Evolutionary conservation across 2,329 filamentous ascomycete species (phyloP).

Genomic region (Microdochium paspali): DNA sequence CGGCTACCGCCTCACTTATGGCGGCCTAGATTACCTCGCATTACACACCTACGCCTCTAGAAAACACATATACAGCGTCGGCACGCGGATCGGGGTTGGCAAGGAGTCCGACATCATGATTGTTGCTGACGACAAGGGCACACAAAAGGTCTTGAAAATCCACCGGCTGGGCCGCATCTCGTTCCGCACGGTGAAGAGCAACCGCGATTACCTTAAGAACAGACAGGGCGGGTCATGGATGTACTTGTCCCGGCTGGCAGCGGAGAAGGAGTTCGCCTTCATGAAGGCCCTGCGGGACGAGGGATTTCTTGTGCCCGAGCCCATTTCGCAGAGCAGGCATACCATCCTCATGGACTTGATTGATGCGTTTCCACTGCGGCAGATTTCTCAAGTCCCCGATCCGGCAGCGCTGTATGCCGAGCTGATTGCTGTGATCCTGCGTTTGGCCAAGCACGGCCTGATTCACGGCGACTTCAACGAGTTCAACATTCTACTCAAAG

Average conservation of each 20-base stretch:
- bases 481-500: slow-evolving; percentile 94
- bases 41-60: slow-evolving; percentile 79
- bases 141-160: slow-evolving; percentile 84
- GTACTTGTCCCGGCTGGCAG: slow-evolving; percentile 90
- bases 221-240: slow-evolving; percentile 76
- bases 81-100: slow-evolving; percentile 88
- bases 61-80: slow-evolving; percentile 80
- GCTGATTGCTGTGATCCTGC: slow-evolving; percentile 76
- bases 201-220: slow-evolving; percentile 89
- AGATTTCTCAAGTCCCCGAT: slow-evolving; percentile 76
- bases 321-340: slow-evolving; percentile 82
- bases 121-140: slow-evolving; percentile 70
- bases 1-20: slow-evolving; percentile 92
- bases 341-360: slow-evolving; percentile 94
- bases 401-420: slow-evolving; percentile 85
- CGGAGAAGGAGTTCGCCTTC: slow-evolving; percentile 89
- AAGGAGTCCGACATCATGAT: slow-evolving; percentile 98
- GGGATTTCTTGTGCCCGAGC: slow-evolving; percentile 82
- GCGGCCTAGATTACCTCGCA: slow-evolving; percentile 94
- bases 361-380: slow-evolving; percentile 83
- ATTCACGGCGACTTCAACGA: slow-evolving; percentile 99
- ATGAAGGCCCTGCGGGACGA: slow-evolving; percentile 80
- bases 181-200: slow-evolving; percentile 91
- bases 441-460: slow-evolving; percentile 73
- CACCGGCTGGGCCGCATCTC: slow-evolving; percentile 92